Conservation (phyloP, 345 rosid genomes). For the Excoecaria agallocha region DNA sequence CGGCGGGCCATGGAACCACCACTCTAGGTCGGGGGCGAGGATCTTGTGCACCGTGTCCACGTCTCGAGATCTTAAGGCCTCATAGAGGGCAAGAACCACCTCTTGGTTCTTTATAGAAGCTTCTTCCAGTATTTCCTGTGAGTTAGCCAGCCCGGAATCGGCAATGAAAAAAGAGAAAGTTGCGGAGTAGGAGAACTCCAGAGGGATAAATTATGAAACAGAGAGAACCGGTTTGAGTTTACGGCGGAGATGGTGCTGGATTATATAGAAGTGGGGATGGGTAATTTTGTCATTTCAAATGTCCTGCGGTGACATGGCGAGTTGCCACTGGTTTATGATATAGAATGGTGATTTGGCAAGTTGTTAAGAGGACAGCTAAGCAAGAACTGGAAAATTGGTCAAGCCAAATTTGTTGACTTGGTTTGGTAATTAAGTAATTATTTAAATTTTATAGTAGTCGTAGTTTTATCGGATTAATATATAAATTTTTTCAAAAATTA, state of each 20-base stretch:
- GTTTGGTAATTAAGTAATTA: too few species aligned
- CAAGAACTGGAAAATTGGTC: neutral
- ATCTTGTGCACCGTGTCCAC: slow-evolving; percentile 66
- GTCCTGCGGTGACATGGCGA: neutral
- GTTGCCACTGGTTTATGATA: neutral
- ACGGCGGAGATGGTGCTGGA: neutral
- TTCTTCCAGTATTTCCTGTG: slow-evolving; percentile 58
- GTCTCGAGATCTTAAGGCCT: slow-evolving; percentile 75
- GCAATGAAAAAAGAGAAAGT: neutral
- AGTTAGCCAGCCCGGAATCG: slow-evolving; percentile 51
- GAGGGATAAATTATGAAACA: neutral
- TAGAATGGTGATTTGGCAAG: neutral
- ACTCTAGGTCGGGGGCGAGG: slow-evolving; percentile 87
- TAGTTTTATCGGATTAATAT: too few species aligned
- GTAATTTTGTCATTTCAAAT: neutral
- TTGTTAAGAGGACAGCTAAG: neutral
- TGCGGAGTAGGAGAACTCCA: neutral
- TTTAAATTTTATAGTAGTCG: too few species aligned
- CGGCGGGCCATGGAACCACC: slow-evolving; percentile 99
- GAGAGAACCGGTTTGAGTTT: neutral
- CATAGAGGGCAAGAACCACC: slow-evolving; percentile 89
- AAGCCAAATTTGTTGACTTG: slow-evolving; percentile 14
- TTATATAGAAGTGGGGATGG: neutral
- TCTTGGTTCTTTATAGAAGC: slow-evolving; percentile 44
- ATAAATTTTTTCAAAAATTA: too few species aligned